Base-by-base conservation (phyloP, 176 grass and related monocot species). In the Triticum timopheevii region DNA sequence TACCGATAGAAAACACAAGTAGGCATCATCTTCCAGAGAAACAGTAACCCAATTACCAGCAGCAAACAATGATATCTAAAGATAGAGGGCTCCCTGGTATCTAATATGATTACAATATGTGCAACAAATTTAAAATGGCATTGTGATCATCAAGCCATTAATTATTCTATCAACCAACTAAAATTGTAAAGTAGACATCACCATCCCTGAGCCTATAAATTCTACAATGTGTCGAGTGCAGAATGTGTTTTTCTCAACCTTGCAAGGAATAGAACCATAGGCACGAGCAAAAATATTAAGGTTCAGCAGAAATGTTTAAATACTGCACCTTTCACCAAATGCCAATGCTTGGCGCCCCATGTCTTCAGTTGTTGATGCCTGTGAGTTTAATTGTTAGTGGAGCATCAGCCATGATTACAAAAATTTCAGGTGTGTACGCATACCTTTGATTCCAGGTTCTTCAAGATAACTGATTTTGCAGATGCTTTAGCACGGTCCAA, bases 401-500 rank as follows among this genome's bases (percentile, higher is more conserved):
- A 70, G 19, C 78, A 39, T 80, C 61, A 67, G 45, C 38, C 40
- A 71, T 6, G 61, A 39, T 78, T 77, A 36, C 28, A 90, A 24
- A 85, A 83, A 82, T 85, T 86, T 11, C 52, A 65, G 11, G 28
- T 44, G 45, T 35, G 66, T 19, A 49, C 80, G 66, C 44, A 76
- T 90, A 99, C 97, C 87, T 93, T 82, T 9, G 92, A 92, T 86
- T 99, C 97, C 68, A 94, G 76, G 73, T 90, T 93, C 27, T 79
- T 86, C 83, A 99, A 81, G 47, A 96, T 74, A 10, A 92, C 87
- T 33, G 94, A 93, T 88, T 99, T 99, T 64, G 92, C 90, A 38
- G 87, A 87, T 42, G 92, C 85, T 92, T 96, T 99, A 69, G 92
- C 97, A 84, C 89, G 90, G 90, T 99, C 90, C 63, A 99, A 83